Percentiles rank a stretch among this genome's conserved stretches.
Evolutionary conservation across 352 stramenopile genomes (phyloP).

Genomic region (Phytopythium ostracodes): DNA sequence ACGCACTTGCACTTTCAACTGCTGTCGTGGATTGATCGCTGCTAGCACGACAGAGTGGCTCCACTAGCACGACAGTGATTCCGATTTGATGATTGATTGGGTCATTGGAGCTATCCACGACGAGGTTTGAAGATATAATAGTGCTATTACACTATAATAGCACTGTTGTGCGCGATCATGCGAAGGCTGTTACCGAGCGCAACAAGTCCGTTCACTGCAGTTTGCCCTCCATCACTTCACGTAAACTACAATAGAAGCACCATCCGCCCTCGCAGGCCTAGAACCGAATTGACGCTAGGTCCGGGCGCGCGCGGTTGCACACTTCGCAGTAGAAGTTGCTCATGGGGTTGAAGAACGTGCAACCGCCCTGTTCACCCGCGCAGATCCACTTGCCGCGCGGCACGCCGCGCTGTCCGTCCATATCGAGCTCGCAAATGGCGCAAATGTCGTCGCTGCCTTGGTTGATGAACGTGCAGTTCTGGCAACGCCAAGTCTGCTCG

Average conservation of each 20-base stretch:
- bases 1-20: too few species aligned
- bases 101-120: too few species aligned
- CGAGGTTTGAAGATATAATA: too few species aligned
- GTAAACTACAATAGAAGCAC: too few species aligned
- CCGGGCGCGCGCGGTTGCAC: conserved; percentile 79
- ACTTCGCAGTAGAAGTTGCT: conserved; percentile 88
- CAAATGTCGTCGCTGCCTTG: conserved; percentile 64
- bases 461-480: conserved; percentile 88
- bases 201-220: background rate
- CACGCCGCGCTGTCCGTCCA: conserved; percentile 71
- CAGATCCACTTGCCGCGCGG: conserved; percentile 85
- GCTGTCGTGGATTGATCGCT: too few species aligned
- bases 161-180: too few species aligned
- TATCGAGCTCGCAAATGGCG: conserved; percentile 80
- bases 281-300: conserved; percentile 70
- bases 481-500: conserved; percentile 65
- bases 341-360: conserved; percentile 85
- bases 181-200: too few species aligned
- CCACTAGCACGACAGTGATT: too few species aligned
- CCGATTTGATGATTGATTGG: too few species aligned
- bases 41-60: too few species aligned
- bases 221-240: too few species aligned
- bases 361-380: conserved; percentile 76
- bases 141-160: too few species aligned
- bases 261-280: conserved; percentile 11